A percentile compares a stretch with the other conserved stretches of the same genome.
Conservation (phyloP, 1,284 basidiomycete species). For the Naganishia sp. region DNA sequence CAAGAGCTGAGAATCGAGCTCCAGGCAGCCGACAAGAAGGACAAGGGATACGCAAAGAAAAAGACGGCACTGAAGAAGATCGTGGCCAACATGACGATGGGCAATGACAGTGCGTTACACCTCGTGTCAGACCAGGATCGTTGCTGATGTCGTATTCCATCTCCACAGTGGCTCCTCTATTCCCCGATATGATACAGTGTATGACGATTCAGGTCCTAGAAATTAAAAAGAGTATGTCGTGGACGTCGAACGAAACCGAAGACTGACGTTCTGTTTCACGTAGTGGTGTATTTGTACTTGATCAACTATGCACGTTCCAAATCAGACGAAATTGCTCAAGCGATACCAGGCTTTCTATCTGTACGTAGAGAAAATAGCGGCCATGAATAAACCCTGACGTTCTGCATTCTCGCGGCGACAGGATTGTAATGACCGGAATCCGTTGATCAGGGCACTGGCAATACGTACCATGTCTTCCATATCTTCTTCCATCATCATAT, state of each 20-base stretch:
- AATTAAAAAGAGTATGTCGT: conserved; percentile 90
- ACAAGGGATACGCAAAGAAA: conserved; percentile 88
- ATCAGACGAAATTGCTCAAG: conserved; percentile 91
- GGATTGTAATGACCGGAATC: conserved; percentile 93
- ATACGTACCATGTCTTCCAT: conserved; percentile 98
- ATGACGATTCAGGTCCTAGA: conserved; percentile 76
- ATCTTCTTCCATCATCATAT: conserved; percentile 94
- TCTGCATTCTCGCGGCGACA: conserved; percentile 45
- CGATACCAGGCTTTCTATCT: conserved; percentile 93
- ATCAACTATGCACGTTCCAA: conserved; percentile 98
- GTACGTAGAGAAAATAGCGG: conserved; percentile 41
- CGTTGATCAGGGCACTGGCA: conserved; percentile 89
- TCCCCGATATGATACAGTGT: conserved; percentile 96
- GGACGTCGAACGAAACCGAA: neutral
- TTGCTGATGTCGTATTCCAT: conserved; percentile 7
- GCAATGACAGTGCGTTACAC: conserved; percentile 85
- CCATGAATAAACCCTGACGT: neutral
- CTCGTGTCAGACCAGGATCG: neutral
- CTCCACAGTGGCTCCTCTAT: conserved; percentile 84
- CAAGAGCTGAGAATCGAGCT: conserved; percentile 78
- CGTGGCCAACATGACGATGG: conserved; percentile 94
- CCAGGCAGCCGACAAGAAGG: conserved; percentile 77
- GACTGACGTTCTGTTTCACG: conserved; percentile 23
- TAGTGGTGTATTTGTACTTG: conserved; percentile 95
- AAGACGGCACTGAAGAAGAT: conserved; percentile 94